Evolutionary conservation across 1,139 yeast species (phyloP).

Genomic region (Blastobotrys arbuscula): DNA sequence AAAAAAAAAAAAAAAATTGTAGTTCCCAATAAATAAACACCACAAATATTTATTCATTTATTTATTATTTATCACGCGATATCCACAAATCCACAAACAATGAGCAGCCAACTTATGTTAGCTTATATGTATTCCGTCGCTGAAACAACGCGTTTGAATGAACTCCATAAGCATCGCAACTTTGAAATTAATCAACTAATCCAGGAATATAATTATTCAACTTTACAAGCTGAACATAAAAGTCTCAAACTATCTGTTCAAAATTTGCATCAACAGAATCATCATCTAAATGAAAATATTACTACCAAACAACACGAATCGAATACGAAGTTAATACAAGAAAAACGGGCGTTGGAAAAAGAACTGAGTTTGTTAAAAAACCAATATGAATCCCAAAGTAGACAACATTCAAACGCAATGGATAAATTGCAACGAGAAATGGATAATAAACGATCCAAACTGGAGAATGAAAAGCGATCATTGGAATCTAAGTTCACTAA

Average conservation of each 20-base stretch:
- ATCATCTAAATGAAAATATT: neutral
- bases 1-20: neutral
- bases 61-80: too few relatives aligned
- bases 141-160: constrained; percentile 1
- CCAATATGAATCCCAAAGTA: constrained; percentile 16
- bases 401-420: constrained; percentile 15
- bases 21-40: too few relatives aligned
- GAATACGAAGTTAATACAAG: constrained; percentile 7
- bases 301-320: constrained; percentile 10
- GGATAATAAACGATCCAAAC: constrained; percentile 18
- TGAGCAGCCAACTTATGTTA: neutral
- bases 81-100: too few relatives aligned
- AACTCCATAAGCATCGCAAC: constrained; percentile 5
- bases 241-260: constrained; percentile 2
- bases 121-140: neutral
- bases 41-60: too few relatives aligned
- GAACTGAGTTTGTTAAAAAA: constrained; percentile 12
- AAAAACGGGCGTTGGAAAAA: constrained; percentile 15
- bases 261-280: neutral
- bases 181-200: constrained; percentile 4
- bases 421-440: constrained; percentile 21
- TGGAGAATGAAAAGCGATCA: constrained; percentile 18
- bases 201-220: constrained; percentile 5
- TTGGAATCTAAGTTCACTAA: constrained; percentile 20
- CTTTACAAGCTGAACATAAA: neutral